Percentiles rank a stretch among this genome's conserved stretches.
Conservation (phyloP, 192 early-diverging fungal genomes). For the Thamnidium elegans region DNA sequence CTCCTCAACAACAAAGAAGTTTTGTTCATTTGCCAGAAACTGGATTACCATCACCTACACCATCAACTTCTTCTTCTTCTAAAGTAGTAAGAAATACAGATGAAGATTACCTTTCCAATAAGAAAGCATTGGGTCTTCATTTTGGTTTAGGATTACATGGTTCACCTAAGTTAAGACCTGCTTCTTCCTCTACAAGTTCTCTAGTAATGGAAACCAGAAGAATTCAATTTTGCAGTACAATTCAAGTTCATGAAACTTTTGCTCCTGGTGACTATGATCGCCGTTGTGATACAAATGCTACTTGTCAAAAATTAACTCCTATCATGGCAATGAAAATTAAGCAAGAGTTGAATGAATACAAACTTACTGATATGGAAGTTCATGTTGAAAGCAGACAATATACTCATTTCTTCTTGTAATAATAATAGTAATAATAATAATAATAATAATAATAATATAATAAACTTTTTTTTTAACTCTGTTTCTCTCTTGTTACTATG, state of each 20-base stretch:
- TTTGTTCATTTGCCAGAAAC: constrained; percentile 5
- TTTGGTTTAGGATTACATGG: constrained; percentile 18
- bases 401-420: constrained; percentile 66
- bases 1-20: constrained; percentile 15
- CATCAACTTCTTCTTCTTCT: constrained; percentile 20
- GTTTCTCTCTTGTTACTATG: background rate
- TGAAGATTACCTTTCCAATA: background rate
- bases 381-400: constrained; percentile 72
- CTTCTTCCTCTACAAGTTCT: constrained; percentile 21
- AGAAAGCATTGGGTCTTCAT: background rate
- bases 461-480: background rate
- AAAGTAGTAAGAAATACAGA: background rate
- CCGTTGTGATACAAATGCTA: constrained; percentile 76
- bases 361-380: constrained; percentile 87
- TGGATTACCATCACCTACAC: constrained; percentile 15
- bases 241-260: constrained; percentile 66
- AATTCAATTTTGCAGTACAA: constrained; percentile 49
- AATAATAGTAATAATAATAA: too few species aligned
- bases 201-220: constrained; percentile 26
- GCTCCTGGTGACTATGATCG: constrained; percentile 82
- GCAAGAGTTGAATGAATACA: constrained; percentile 93
- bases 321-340: constrained; percentile 84
- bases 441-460: too few species aligned
- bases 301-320: constrained; percentile 81
- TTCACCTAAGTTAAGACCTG: constrained; percentile 22